These are phyloP conservation scores for Xylariaceae sp. DNA, from an alignment of 2,329 filamentous ascomycete genomes.

Conservation along the genomic window DNA sequence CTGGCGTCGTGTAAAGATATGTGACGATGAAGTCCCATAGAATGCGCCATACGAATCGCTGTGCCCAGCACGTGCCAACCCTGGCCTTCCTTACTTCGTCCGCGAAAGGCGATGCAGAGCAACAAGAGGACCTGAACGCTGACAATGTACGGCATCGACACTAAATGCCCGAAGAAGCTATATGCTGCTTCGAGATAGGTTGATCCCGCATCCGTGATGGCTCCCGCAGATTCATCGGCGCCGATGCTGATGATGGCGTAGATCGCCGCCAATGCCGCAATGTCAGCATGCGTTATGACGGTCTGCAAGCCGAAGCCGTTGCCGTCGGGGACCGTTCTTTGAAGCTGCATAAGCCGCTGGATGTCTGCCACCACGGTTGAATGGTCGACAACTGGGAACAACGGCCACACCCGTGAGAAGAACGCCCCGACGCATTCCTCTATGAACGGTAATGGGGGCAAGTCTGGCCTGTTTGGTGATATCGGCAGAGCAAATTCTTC, in stretches of 20 bases:
- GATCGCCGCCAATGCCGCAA: slow-evolving; percentile 4
- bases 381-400: slow-evolving; percentile 17
- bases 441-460: slow-evolving; percentile 8
- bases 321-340: too few species aligned
- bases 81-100: neutral
- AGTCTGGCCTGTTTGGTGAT: slow-evolving; percentile 4
- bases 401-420: slow-evolving; percentile 15
- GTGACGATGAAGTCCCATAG: slow-evolving; percentile 20
- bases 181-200: slow-evolving; percentile 11
- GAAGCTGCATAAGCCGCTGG: neutral
- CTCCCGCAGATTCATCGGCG: slow-evolving; percentile 11
- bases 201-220: slow-evolving; percentile 7
- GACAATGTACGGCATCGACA: slow-evolving; percentile 12
- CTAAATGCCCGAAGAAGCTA: slow-evolving; percentile 15
- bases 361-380: slow-evolving; percentile 6
- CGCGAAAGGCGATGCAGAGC: neutral
- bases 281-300: neutral
- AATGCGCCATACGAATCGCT: slow-evolving; percentile 20
- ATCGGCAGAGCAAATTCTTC: neutral
- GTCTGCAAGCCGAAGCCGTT: neutral
- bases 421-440: slow-evolving; percentile 11
- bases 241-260: slow-evolving; percentile 17
- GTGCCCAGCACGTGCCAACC: slow-evolving; percentile 11
- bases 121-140: slow-evolving; percentile 16
- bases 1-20: slow-evolving; percentile 1